Evolutionary conservation across 1,284 basidiomycete genomes (phyloP), one percentile per base, ranked within the genome.

Genomic region (Ceratobasidium sp.): DNA sequence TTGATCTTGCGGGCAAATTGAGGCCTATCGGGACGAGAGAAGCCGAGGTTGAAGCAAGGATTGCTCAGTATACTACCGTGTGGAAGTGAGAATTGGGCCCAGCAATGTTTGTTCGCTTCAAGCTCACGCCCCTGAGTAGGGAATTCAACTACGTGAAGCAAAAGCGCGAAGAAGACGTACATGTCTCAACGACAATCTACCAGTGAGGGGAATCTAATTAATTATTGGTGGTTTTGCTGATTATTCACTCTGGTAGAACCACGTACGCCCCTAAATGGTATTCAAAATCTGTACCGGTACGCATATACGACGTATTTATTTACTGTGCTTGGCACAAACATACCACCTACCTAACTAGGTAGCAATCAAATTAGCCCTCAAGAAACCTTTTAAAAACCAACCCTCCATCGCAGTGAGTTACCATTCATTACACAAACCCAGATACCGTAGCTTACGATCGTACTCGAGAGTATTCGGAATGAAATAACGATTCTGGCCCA

Each of bases 231-330:
- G 5, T 3, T 41, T 3, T 41, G 11, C 11, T 13, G 19, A 1
- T 14, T 19, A 2, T 21, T 21, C 21, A n/a, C n/a, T n/a, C 11
- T 23, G 16, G 27, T 11, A 68, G 64, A 44, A 57, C 29, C 19
- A 68, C 29, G 7, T 56, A 57, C 21, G 42, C 39, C 0, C 64
- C 64, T 1, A 68, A 56, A 25, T 68, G 64, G 64, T 68, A 68
- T 21, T 56, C 64, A 16, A 68, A 56, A 36, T 19, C 53, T 5
- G 29, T 27, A 8, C 39, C 30, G 16, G 64, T 68, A 68, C 25
- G 47, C 25, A 6, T 36, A 30, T 19, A 36, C 33, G 11, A 11
- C 11, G 33, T 36, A 36, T 36, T 36, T 36, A 11, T 4, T 11
- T 36, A 5, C 33, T 36, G 5, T 36, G 11, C 33, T 36, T 36